Base-by-base conservation (phyloP, 2,329 filamentous ascomycete genomes). In the Teratosphaeria destructans region DNA sequence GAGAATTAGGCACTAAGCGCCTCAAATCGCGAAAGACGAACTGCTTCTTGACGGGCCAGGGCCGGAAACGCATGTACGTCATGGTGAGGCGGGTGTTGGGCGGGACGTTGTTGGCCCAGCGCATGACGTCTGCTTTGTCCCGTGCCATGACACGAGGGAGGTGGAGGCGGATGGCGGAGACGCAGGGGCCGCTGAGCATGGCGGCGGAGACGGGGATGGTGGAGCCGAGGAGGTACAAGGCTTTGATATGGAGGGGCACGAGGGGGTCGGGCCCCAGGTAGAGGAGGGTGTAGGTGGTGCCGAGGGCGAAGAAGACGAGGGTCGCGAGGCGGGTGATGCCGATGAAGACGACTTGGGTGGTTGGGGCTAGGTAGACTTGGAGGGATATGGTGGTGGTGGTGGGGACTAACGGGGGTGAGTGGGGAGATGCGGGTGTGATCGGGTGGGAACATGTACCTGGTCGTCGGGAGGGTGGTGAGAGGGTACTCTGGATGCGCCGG, bases 361-460 rank as follows among this genome's bases (percentile, higher is more conserved):
- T 86, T 57, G 89, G 88, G 57, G 85, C 85, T 74, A 91, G 87
- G 73, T 89, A 95, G 62, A 95, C 52, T 65, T 90, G 79, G 32
- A 92, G 70, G 14, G 76, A 77, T 63, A 83, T 79, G 0, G 84
- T 83, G 60, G 60, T 60, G 35, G 47, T 47, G 53, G 27, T 16
- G 47, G 57, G 49, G 57, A 32, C 23, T 23, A 32, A 32, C 12
- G 34, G 29, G 27, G 27, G 7, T 43, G 32, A 26, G 26, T 52
- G 58, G 16, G 39, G 26, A 14, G 8, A 12, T 14, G 37, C 12
- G 16, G 37, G 11, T 16, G 54, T 8, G 47, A 8, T 4, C 8
- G 58, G 5, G 23, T 2, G 14, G 2, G 34, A n/a, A 35, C 35
- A 23, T 29, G 39, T 52, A 52, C 35, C 26, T 16, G 55, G 27